phyloP scores from a whole-genome alignment of 495 filamentous ascomycete species.

The Penicillium canescens region DNA sequence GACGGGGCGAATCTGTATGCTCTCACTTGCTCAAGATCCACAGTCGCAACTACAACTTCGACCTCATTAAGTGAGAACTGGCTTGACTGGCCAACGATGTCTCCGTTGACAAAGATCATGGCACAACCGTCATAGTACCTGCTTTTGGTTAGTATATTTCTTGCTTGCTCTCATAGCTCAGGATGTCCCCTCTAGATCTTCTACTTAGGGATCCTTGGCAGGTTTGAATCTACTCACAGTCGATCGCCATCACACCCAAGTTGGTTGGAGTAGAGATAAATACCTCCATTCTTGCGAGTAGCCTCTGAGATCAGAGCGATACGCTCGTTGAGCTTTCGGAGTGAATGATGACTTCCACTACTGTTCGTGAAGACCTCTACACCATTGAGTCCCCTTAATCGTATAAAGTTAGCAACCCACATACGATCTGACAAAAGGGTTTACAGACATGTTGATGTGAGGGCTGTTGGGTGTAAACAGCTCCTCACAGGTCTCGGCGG shows the following conservation, averaged over 20 bases:
- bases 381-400: conserved; percentile 25
- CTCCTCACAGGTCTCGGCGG: conserved; percentile 78
- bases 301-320: conserved; percentile 75
- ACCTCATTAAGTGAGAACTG: conserved; percentile 80
- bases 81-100: conserved; percentile 67
- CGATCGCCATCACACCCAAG: conserved; percentile 73
- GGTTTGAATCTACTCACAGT: conserved; percentile 14
- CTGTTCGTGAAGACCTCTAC: conserved; percentile 81
- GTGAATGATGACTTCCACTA: conserved; percentile 68
- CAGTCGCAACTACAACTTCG: conserved; percentile 79
- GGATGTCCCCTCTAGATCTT: too few species aligned
- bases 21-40: conserved; percentile 73
- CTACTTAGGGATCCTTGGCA: too few species aligned
- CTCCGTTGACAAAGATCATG: conserved; percentile 75
- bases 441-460: not conserved
- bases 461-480: conserved; percentile 66
- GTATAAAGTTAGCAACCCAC: conserved; percentile 29
- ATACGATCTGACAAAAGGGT: too few species aligned
- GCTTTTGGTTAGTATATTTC: too few species aligned
- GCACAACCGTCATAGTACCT: conserved; percentile 70
- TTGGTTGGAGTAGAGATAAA: conserved; percentile 77
- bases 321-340: conserved; percentile 75
- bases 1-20: conserved; percentile 36
- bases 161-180: too few species aligned
- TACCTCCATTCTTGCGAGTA: conserved; percentile 72